Conservation (phyloP, 2,329 filamentous ascomycete species). For the Hymenoscyphus occultus region DNA sequence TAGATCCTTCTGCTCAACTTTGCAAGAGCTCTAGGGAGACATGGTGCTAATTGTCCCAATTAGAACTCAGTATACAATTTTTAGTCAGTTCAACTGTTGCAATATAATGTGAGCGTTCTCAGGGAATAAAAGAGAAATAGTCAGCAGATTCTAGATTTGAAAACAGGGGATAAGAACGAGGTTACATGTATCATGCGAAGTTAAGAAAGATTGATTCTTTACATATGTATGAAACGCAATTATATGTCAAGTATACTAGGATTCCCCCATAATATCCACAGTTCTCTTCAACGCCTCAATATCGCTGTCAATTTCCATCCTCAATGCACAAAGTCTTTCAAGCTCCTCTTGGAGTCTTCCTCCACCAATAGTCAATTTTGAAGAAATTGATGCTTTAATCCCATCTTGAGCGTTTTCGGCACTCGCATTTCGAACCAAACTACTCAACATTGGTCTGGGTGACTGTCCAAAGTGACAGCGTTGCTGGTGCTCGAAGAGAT, state of each 20-base stretch:
- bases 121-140: too few relatives aligned
- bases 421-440: background rate
- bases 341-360: background rate
- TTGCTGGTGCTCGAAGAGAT: conserved; percentile 21
- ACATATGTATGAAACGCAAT: background rate
- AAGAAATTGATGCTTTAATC: background rate
- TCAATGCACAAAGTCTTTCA: background rate
- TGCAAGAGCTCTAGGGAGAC: too few relatives aligned
- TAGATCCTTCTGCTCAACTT: too few relatives aligned
- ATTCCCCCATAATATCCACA: background rate
- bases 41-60: too few relatives aligned
- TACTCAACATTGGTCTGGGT: background rate
- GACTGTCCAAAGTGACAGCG: conserved; percentile 17
- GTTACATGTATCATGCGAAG: too few relatives aligned
- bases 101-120: too few relatives aligned
- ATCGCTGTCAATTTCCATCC: background rate
- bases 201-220: too few relatives aligned
- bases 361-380: background rate
- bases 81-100: too few relatives aligned
- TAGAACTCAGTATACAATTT: too few relatives aligned
- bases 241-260: background rate
- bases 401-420: background rate
- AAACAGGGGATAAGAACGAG: too few relatives aligned
- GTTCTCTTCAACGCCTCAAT: background rate
- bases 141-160: too few relatives aligned